A percentile compares a stretch with the other conserved stretches of the same genome.
phyloP scores from a whole-genome alignment of 2,329 filamentous ascomycete genomes.

The Clonostachys solani region DNA sequence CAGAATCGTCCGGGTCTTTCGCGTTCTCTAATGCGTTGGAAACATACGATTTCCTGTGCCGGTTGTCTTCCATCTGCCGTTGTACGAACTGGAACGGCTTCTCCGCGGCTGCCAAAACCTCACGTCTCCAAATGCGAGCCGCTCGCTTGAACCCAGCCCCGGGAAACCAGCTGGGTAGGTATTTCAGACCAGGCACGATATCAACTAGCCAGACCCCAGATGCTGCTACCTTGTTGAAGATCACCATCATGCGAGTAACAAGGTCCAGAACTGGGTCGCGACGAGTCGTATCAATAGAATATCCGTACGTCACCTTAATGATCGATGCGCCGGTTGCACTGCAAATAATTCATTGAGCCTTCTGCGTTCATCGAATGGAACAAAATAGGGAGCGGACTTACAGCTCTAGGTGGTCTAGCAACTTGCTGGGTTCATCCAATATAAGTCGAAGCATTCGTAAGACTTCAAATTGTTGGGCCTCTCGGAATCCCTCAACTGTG shows the following conservation, averaged over 20 bases:
- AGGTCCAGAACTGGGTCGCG: slow-evolving; percentile 10
- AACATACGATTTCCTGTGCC: slow-evolving; percentile 14
- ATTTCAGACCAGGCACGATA: slow-evolving; percentile 9
- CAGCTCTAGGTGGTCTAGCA: slow-evolving; percentile 7
- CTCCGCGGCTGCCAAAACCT: slow-evolving; percentile 7
- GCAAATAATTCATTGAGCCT: too few species aligned
- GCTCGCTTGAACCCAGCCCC: slow-evolving; percentile 12
- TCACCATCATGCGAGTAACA: slow-evolving; percentile 10
- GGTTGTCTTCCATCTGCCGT: slow-evolving; percentile 11
- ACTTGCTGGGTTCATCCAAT: slow-evolving; percentile 3
- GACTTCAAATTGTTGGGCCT: slow-evolving; percentile 4
- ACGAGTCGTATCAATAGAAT: slow-evolving; percentile 11
- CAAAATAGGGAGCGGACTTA: not conserved
- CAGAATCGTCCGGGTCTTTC: not conserved
- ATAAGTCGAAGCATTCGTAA: slow-evolving; percentile 4
- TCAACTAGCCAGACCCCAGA: slow-evolving; percentile 14
- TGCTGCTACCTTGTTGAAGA: slow-evolving; percentile 11
- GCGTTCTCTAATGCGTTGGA: slow-evolving; percentile 13
- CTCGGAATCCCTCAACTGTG: slow-evolving; percentile 8
- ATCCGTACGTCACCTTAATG: slow-evolving; percentile 9
- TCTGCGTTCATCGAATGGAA: not conserved
- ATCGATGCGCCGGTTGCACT: slow-evolving; percentile 4
- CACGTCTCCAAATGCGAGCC: slow-evolving; percentile 10
- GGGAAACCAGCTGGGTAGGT: slow-evolving; percentile 8
- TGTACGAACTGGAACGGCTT: slow-evolving; percentile 12